Conservation (phyloP, 768 basidiomycete species). For the Termitomyces sp. region DNA sequence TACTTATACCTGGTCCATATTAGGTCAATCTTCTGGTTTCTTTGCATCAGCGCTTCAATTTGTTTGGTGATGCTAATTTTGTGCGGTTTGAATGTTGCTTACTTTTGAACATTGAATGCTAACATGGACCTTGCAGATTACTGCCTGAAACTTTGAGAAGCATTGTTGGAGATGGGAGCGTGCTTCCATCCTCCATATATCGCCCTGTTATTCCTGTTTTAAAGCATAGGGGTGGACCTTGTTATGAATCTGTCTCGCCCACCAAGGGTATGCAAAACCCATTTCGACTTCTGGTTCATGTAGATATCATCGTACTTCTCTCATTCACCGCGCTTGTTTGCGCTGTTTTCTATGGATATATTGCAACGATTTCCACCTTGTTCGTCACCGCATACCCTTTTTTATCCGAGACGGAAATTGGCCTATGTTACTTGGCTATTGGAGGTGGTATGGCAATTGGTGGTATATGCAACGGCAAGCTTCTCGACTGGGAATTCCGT, state of each 20-base stretch:
- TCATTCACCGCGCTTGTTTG: slow-evolving; percentile 45
- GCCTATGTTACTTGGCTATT: slow-evolving; percentile 72
- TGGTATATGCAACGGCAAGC: slow-evolving; percentile 48
- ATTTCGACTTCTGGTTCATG: slow-evolving; percentile 45
- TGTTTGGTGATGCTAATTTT: slow-evolving; percentile 44
- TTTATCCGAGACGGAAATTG: slow-evolving; percentile 58
- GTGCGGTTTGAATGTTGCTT: slow-evolving; percentile 28
- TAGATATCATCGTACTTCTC: slow-evolving; percentile 52
- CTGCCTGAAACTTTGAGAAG: slow-evolving; percentile 50
- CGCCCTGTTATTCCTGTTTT: slow-evolving; percentile 50
- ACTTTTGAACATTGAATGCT: slow-evolving; percentile 22
- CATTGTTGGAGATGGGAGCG: slow-evolving; percentile 50
- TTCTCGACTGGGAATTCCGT: slow-evolving; percentile 63
- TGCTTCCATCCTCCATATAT: slow-evolving; percentile 38
- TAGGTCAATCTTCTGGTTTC: slow-evolving; percentile 62
- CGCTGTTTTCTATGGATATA: slow-evolving; percentile 55
- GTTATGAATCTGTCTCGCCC: slow-evolving; percentile 22
- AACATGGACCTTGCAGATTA: slow-evolving; percentile 25
- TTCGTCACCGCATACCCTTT: slow-evolving; percentile 54
- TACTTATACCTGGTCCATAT: background rate
- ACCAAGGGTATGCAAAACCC: slow-evolving; percentile 46
- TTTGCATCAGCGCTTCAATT: slow-evolving; percentile 40
- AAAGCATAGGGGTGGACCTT: slow-evolving; percentile 22
- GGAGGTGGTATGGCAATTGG: slow-evolving; percentile 70
- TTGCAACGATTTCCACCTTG: slow-evolving; percentile 55